phyloP scores from a whole-genome alignment of 192 early-diverging fungal species.

The Coemansia furcata region DNA sequence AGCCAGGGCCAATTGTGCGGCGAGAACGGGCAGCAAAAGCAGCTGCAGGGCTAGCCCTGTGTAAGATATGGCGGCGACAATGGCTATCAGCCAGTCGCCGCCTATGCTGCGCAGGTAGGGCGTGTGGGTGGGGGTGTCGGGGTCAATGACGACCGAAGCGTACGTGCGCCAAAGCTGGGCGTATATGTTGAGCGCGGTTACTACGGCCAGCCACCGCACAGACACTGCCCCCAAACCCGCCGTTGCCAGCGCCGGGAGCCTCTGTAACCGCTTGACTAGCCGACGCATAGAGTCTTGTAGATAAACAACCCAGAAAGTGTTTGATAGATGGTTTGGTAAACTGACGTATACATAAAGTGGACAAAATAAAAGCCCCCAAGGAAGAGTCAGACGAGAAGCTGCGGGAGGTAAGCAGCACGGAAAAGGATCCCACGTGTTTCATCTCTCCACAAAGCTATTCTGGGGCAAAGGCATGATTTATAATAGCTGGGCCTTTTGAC shows the following conservation, averaged over 20 bases:
- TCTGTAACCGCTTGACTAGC: neutral
- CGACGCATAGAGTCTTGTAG: neutral
- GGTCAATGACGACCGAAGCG: neutral
- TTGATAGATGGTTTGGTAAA: neutral
- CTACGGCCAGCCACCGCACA: neutral
- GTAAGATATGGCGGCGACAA: neutral
- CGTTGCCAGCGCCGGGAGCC: neutral
- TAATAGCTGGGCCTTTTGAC: neutral
- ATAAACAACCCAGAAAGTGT: neutral
- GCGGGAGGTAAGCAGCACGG: too few species aligned
- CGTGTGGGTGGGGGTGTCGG: neutral
- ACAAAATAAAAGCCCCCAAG: neutral
- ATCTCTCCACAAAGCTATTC: neutral
- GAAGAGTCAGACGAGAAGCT: too few species aligned
- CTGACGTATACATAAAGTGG: neutral
- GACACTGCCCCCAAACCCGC: neutral
- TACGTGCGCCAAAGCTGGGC: conserved; percentile 12
- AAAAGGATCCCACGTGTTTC: neutral
- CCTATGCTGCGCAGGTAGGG: neutral
- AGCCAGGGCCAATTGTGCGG: neutral
- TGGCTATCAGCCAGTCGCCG: conserved; percentile 3
- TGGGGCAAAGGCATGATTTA: neutral
- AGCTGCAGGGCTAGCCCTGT: conserved; percentile 1
- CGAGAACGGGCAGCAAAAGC: conserved; percentile 1
- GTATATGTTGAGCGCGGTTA: neutral